Evolutionary conservation across 2,329 filamentous ascomycete species (phyloP).

Genomic region (Ophioceras dolichostomum): DNA sequence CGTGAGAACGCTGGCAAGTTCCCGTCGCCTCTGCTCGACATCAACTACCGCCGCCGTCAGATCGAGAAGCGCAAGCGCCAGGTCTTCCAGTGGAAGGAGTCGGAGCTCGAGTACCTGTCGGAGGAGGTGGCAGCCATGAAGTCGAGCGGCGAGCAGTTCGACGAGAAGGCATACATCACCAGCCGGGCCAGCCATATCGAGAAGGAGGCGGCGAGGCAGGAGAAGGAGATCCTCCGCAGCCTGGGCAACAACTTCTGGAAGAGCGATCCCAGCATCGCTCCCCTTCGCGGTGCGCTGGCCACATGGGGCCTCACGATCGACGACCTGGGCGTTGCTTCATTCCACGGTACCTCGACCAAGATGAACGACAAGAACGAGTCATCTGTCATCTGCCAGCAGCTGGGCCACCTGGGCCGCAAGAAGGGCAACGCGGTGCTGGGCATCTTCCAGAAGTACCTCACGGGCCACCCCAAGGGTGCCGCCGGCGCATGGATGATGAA

Average conservation of each 20-base stretch:
- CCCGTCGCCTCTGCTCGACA: slow-evolving; percentile 89
- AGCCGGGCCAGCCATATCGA: slow-evolving; percentile 81
- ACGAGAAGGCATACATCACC: slow-evolving; percentile 74
- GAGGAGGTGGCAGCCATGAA: slow-evolving; percentile 91
- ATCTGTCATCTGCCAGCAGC: slow-evolving; percentile 90
- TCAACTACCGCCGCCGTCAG: slow-evolving; percentile 93
- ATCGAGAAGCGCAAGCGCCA: slow-evolving; percentile 87
- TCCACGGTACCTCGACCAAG: slow-evolving; percentile 97
- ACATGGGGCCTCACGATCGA: slow-evolving; percentile 98
- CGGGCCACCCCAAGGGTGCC: slow-evolving; percentile 97
- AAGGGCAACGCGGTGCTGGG: slow-evolving; percentile 94
- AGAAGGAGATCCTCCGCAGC: slow-evolving; percentile 84
- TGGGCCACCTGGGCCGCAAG: slow-evolving; percentile 84
- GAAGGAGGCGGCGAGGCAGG: slow-evolving; percentile 76
- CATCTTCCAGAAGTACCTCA: slow-evolving; percentile 99
- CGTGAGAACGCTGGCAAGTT: slow-evolving; percentile 85
- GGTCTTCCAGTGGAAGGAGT: slow-evolving; percentile 94
- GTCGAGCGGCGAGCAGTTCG: slow-evolving; percentile 58
- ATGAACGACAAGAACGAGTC: slow-evolving; percentile 99
- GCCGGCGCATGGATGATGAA: slow-evolving; percentile 99
- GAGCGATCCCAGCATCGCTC: slow-evolving; percentile 83
- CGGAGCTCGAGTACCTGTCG: slow-evolving; percentile 82
- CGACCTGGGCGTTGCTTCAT: slow-evolving; percentile 87
- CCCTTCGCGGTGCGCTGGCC: slow-evolving; percentile 86
- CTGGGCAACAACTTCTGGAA: slow-evolving; percentile 99